A percentile compares a stretch with the other conserved stretches of the same genome.
Conservation (phyloP, 1,139 yeast genomes). For the Yamadazyma siamensis region DNA sequence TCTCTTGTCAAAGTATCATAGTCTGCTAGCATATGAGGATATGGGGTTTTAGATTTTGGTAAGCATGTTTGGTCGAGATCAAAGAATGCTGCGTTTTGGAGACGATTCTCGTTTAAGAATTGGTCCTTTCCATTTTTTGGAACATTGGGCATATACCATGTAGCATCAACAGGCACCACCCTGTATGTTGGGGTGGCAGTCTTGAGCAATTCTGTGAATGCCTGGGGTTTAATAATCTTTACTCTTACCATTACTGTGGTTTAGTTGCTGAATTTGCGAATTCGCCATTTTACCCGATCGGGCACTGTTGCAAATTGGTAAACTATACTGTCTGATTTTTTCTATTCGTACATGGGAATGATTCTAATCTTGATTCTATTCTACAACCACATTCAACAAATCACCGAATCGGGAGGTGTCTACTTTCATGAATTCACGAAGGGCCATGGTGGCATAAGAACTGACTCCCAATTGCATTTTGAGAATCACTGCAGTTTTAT, state of each 20-base stretch:
- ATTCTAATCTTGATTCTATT: slow-evolving; percentile 1
- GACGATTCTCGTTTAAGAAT: slow-evolving; percentile 51
- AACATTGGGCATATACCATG: slow-evolving; percentile 87
- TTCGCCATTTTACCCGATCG: too few relatives aligned
- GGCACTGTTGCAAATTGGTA: neutral
- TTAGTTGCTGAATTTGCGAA: slow-evolving; percentile 1
- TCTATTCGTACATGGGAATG: too few relatives aligned
- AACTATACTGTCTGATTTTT: neutral
- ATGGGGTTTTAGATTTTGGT: slow-evolving; percentile 55
- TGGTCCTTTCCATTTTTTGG: slow-evolving; percentile 59
- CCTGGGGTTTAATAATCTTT: slow-evolving; percentile 9
- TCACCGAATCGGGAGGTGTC: slow-evolving; percentile 62
- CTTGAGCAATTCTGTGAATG: slow-evolving; percentile 8
- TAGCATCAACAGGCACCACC: slow-evolving; percentile 75
- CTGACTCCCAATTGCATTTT: slow-evolving; percentile 80
- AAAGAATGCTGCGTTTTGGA: slow-evolving; percentile 69
- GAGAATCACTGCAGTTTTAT: slow-evolving; percentile 67
- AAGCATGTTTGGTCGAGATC: slow-evolving; percentile 74
- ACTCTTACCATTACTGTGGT: slow-evolving; percentile 8
- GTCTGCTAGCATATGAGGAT: slow-evolving; percentile 89
- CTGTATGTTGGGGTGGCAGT: slow-evolving; percentile 19
- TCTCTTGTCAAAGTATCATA: slow-evolving; percentile 49
- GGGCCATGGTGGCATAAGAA: slow-evolving; percentile 96
- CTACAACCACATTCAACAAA: slow-evolving; percentile 13
- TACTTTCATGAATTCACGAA: slow-evolving; percentile 83